phyloP scores from a whole-genome alignment of 139 green algal species.

The Chlorella sp. region DNA sequence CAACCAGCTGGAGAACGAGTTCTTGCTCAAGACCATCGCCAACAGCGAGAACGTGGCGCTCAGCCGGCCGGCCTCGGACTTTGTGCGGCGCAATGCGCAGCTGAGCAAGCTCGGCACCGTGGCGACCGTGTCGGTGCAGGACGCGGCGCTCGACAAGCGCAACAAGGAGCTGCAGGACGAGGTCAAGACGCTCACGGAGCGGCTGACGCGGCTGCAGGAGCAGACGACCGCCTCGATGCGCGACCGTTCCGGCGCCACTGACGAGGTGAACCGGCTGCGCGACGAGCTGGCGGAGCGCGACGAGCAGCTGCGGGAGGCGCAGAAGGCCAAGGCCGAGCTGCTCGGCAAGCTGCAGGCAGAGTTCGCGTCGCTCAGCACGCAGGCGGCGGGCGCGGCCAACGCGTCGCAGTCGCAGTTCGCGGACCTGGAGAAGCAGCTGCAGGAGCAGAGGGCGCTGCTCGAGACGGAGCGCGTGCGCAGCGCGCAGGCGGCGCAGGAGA shows the following conservation, averaged over 20 bases:
- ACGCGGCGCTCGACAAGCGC: slow-evolving; percentile 3
- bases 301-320: background rate
- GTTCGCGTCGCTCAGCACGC: slow-evolving; percentile 13
- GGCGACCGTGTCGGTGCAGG: slow-evolving; percentile 1
- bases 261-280: slow-evolving; percentile 10
- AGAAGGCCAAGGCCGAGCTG: background rate
- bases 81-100: slow-evolving; percentile 26
- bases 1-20: slow-evolving; percentile 37
- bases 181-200: slow-evolving; percentile 11
- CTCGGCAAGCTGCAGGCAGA: slow-evolving; percentile 15
- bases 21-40: slow-evolving; percentile 35
- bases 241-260: slow-evolving; percentile 10
- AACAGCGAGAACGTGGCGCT: slow-evolving; percentile 23
- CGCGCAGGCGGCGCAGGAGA: background rate
- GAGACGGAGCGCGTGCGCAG: background rate
- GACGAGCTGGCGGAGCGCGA: slow-evolving; percentile 19
- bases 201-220: slow-evolving; percentile 24
- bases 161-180: slow-evolving; percentile 16
- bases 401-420: slow-evolving; percentile 15
- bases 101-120: slow-evolving; percentile 25
- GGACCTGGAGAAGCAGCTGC: slow-evolving; percentile 21
- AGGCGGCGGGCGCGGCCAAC: slow-evolving; percentile 10
- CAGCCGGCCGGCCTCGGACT: slow-evolving; percentile 27
- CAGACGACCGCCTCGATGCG: slow-evolving; percentile 30
- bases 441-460: slow-evolving; percentile 13